phyloP scores from a whole-genome alignment of 441 rosid species.

The Iberis amara region DNA sequence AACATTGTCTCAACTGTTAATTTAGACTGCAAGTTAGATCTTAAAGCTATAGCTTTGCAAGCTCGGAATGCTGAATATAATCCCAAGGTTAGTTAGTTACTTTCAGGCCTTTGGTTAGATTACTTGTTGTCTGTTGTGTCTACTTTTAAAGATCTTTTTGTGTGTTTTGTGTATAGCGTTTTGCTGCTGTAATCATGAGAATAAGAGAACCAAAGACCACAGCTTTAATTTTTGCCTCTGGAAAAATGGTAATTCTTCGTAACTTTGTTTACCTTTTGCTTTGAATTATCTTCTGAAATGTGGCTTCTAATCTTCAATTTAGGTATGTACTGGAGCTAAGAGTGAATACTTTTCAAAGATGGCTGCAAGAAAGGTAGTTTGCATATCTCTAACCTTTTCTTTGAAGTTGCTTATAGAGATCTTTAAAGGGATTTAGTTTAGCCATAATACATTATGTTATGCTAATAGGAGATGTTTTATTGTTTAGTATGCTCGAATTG shows the following conservation, averaged over 20 bases:
- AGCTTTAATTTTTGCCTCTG: constrained; percentile 19
- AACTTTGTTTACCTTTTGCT: background rate
- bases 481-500: constrained; percentile 32
- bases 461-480: constrained; percentile 11
- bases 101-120: no score
- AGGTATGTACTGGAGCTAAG: constrained; percentile 37
- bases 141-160: background rate
- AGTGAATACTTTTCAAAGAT: constrained; percentile 30
- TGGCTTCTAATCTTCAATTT: background rate
- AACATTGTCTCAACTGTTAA: constrained; percentile 96
- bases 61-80: constrained; percentile 53
- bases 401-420: background rate
- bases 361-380: constrained; percentile 33
- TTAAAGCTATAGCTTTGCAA: constrained; percentile 86
- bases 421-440: background rate
- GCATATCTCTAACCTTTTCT: background rate
- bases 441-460: background rate
- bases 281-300: background rate
- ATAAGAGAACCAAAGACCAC: constrained; percentile 37
- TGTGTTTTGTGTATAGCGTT: constrained; percentile 29
- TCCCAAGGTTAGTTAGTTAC: constrained; percentile 35
- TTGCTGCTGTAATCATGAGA: constrained; percentile 38
- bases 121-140: no score
- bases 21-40: constrained; percentile 92
- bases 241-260: constrained; percentile 23